phyloP scores from a whole-genome alignment of 2,329 filamentous ascomycete species.

The Colletotrichum cordylinicola region DNA sequence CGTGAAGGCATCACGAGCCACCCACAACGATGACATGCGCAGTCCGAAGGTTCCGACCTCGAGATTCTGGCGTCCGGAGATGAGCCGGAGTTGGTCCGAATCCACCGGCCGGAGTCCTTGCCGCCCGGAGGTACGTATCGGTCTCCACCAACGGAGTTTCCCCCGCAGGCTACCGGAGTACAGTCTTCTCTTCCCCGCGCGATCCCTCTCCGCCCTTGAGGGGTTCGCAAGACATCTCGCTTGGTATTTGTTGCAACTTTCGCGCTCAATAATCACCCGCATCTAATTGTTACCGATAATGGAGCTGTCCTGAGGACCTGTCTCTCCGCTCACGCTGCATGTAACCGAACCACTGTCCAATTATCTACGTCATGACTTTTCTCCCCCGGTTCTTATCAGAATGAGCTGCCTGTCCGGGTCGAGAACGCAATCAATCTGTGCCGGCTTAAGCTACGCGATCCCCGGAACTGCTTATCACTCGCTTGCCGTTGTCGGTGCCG shows the following conservation, averaged over 20 bases:
- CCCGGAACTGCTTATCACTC: not conserved
- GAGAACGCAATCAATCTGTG: not conserved
- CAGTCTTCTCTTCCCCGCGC: not conserved
- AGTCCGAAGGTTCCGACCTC: not conserved
- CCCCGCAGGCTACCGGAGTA: not conserved
- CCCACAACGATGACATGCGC: not conserved
- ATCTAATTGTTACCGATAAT: not conserved
- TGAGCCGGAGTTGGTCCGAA: not conserved
- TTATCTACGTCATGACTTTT: slow-evolving; percentile 16
- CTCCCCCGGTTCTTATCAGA: not conserved
- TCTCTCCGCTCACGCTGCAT: not conserved
- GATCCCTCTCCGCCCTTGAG: not conserved
- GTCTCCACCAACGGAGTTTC: not conserved
- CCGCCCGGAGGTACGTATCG: not conserved
- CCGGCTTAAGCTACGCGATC: not conserved
- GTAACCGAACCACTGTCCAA: not conserved
- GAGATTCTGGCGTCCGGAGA: not conserved
- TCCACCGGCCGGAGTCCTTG: not conserved
- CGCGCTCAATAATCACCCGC: not conserved
- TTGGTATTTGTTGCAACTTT: not conserved
- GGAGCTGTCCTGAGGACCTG: not conserved
- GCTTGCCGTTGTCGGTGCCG: not conserved
- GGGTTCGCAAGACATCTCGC: not conserved
- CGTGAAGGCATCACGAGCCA: not conserved
- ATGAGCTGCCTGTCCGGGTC: slow-evolving; percentile 13